Percentiles rank a stretch among this genome's conserved stretches.
phyloP scores from a whole-genome alignment of 139 green algal genomes.

The Coelastrella sp. region DNA sequence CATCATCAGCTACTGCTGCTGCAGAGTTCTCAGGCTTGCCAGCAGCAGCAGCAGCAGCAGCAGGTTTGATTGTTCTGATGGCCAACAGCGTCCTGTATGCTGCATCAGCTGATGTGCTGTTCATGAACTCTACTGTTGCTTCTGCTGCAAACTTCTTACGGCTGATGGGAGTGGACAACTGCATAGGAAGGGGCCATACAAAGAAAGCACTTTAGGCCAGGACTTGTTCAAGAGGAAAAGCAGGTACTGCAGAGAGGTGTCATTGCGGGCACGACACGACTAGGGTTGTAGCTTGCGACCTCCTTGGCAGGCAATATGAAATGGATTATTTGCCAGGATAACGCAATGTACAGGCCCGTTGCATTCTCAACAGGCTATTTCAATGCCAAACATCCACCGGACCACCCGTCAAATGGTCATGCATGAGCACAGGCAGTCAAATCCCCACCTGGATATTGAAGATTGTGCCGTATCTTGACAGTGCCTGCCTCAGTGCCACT shows the following conservation, averaged over 20 bases:
- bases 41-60: conserved; percentile 1
- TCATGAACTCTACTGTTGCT: conserved; percentile 24
- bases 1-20: not conserved
- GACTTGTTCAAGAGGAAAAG: not conserved
- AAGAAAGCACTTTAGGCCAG: not conserved
- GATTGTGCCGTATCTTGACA: conserved; percentile 6
- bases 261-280: not conserved
- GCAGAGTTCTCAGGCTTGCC: not conserved
- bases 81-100: conserved; percentile 33
- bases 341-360: too few relatives aligned
- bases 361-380: too few relatives aligned
- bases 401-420: too few relatives aligned
- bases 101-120: conserved; percentile 27
- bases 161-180: not conserved
- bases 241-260: not conserved
- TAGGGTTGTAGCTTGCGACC: not conserved
- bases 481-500: not conserved
- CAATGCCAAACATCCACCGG: too few relatives aligned
- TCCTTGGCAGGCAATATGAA: too few relatives aligned
- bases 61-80: not conserved
- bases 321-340: too few relatives aligned
- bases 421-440: not conserved
- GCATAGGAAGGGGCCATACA: not conserved
- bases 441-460: not conserved
- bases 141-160: conserved; percentile 13